phyloP scores from a whole-genome alignment of 129 eudicot species.

The Tagetes erecta region DNA sequence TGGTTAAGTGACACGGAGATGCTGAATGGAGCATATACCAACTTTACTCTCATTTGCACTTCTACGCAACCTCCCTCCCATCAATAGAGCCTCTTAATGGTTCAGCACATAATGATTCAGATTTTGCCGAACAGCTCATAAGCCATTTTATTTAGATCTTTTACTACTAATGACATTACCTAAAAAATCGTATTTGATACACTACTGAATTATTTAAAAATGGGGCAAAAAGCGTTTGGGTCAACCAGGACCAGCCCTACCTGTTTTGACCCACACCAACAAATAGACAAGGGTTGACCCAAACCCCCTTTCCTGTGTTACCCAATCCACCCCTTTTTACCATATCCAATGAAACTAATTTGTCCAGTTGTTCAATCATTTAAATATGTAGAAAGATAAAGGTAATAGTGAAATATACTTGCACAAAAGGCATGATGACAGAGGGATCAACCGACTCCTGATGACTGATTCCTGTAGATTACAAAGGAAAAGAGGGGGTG shows the following conservation, averaged over 20 bases:
- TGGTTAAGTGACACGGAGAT: too few species aligned
- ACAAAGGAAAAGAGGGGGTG: conserved; percentile 12
- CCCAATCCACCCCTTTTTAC: conserved; percentile 8
- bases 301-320: neutral
- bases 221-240: neutral
- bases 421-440: conserved; percentile 66
- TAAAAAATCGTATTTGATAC: neutral
- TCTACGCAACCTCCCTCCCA: too few species aligned
- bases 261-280: neutral
- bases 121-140: neutral
- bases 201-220: neutral
- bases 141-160: neutral
- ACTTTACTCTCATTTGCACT: too few species aligned
- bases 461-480: conserved; percentile 64
- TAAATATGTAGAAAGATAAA: conserved; percentile 7
- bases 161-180: neutral
- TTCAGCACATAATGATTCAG: too few species aligned
- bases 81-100: too few species aligned
- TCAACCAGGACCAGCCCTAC: neutral
- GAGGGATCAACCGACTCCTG: conserved; percentile 76
- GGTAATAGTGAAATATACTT: conserved; percentile 45
- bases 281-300: neutral
- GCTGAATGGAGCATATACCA: too few species aligned
- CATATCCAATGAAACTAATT: neutral
- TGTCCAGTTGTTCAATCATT: neutral